Conservation (phyloP, 1,139 yeast species). For the Magnusiomyces paraingens region DNA sequence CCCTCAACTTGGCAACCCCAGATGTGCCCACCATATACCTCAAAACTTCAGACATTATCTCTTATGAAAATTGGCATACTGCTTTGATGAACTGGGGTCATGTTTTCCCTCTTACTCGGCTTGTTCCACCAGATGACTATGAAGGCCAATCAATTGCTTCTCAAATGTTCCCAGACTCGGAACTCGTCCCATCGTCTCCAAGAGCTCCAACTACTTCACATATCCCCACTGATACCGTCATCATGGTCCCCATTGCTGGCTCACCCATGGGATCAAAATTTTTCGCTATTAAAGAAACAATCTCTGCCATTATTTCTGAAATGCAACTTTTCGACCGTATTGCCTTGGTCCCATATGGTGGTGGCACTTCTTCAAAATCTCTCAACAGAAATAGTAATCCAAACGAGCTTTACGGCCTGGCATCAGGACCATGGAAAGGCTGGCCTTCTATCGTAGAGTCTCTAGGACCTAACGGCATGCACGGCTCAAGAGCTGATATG, state of each 20-base stretch:
- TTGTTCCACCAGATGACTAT: conserved; percentile 11
- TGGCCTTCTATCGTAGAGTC: conserved; percentile 16
- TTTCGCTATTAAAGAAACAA: conserved; percentile 17
- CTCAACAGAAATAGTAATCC: not conserved
- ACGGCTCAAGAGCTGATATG: conserved; percentile 16
- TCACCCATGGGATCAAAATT: conserved; percentile 20
- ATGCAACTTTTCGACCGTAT: conserved; percentile 22
- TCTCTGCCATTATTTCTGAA: conserved; percentile 14
- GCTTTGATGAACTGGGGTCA: conserved; percentile 14
- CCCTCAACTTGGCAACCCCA: conserved; percentile 14
- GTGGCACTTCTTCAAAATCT: not conserved
- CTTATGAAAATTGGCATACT: conserved; percentile 16
- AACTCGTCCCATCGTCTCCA: not conserved
- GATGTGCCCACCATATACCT: conserved; percentile 16
- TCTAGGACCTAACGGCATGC: conserved; percentile 15
- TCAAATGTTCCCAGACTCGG: conserved; percentile 3
- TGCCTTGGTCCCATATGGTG: conserved; percentile 22
- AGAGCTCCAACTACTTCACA: conserved; percentile 13
- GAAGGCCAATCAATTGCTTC: conserved; percentile 9
- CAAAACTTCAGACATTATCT: conserved; percentile 13
- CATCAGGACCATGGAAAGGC: conserved; percentile 14
- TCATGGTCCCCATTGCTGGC: conserved; percentile 21
- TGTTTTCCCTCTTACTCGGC: conserved; percentile 10
- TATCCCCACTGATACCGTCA: conserved; percentile 21
- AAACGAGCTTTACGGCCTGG: conserved; percentile 10